Evolutionary conservation across 139 green algal species (phyloP), one percentile per base, ranked within the genome.

Genomic region (Coelastrella sp.): DNA sequence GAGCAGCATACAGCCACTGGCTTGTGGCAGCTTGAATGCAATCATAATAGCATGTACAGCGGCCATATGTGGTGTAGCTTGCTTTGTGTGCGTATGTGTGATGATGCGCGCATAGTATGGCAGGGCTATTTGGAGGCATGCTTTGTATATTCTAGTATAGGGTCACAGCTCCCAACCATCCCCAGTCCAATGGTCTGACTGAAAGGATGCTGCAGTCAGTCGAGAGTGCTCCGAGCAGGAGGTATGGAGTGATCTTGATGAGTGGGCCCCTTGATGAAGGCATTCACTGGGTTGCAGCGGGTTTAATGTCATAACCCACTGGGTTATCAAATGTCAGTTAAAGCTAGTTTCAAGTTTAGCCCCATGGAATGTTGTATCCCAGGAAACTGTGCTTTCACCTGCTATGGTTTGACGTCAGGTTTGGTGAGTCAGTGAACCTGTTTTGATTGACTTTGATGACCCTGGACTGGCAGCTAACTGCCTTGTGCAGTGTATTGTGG

Each of bases 361-460:
- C 82, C 88, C 90, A 90, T 57, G 0, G 73, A 2, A 43, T 90
- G 35, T 4, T 90, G 2, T 86, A 86, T 60, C 84, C 57, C 6
- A 25, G 68, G 5, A 4, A 4, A 0, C 85, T 1, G 27, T 81
- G 0, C 30, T 89, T 0, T 84, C 85, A n/a, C 64, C 80, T 43
- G 72, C 87, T 9, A 50, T 78, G 0, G 21, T 41, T 17, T n/a
- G n/a, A n/a, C n/a, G n/a, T n/a, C n/a, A n/a, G n/a, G n/a, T n/a
- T n/a, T 45, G 86, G 38, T 45, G 51, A 2, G 21, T 90, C 5
- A 21, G 30, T 11, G 23, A 57, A 21, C 59, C 59, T 6, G n/a
- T n/a, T n/a, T n/a, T n/a, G n/a, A 13, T 86, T 4, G 5, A 84
- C 11, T 68, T 79, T 41, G 68, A 79, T 41, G 23, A 63, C 51